A percentile compares a stretch with the other conserved stretches of the same genome.
Evolutionary conservation across 495 filamentous ascomycete species (phyloP).

Genomic region (Aspergillus carlsbadensis): DNA sequence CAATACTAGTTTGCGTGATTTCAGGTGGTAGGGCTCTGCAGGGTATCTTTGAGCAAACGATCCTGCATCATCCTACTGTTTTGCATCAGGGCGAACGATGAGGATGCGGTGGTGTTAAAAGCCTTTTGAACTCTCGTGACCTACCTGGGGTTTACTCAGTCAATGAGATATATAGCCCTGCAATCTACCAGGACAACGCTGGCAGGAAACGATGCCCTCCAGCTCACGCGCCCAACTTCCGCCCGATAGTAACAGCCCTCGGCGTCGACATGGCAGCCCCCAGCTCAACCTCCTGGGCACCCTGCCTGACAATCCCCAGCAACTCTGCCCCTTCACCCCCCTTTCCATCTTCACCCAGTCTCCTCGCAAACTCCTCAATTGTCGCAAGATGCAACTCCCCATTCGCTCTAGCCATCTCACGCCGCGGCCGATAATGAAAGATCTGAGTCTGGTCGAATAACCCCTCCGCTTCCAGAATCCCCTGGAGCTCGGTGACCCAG

Average conservation of each 20-base stretch:
- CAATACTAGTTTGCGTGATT: too few species aligned
- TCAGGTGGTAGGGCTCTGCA: too few species aligned
- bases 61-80: too few species aligned
- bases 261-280: conserved; percentile 8
- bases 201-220: too few species aligned
- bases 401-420: conserved; percentile 12
- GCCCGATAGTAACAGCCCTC: not conserved
- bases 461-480: not conserved
- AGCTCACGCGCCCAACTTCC: not conserved
- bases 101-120: too few species aligned
- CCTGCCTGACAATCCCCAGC: not conserved
- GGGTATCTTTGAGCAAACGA: too few species aligned
- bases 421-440: conserved; percentile 7
- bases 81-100: too few species aligned
- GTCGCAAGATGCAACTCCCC: conserved; percentile 16
- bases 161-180: too few species aligned
- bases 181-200: too few species aligned
- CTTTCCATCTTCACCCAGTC: not conserved
- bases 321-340: not conserved
- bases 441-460: conserved; percentile 12
- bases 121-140: too few species aligned
- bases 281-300: not conserved
- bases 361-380: conserved; percentile 15
- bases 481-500: conserved; percentile 18
- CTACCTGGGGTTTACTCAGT: too few species aligned